Percentiles rank a stretch among this genome's conserved stretches.
Conservation (phyloP, 2,329 filamentous ascomycete species). For the Periconia digitata region DNA sequence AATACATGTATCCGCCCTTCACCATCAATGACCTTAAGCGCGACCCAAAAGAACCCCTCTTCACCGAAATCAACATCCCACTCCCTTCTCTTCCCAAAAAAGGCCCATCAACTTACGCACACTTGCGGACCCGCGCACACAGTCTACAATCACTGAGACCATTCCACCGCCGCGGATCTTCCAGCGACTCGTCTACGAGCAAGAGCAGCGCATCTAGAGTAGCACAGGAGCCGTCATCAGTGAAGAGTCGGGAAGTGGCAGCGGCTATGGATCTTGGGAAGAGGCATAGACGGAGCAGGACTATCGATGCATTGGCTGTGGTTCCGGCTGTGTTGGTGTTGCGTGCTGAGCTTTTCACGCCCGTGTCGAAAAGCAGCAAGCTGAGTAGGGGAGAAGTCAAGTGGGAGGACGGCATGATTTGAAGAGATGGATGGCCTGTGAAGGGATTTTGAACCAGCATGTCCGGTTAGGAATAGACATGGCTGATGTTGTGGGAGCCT, state of each 20-base stretch:
- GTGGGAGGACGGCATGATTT: slow-evolving; percentile 28
- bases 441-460: too few relatives aligned
- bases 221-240: slow-evolving; percentile 16
- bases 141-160: slow-evolving; percentile 27
- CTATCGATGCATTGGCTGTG: slow-evolving; percentile 38
- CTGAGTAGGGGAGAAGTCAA: slow-evolving; percentile 13
- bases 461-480: too few relatives aligned
- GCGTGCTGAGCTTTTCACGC: slow-evolving; percentile 40
- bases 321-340: slow-evolving; percentile 38
- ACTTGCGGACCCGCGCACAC: slow-evolving; percentile 18
- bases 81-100: slow-evolving; percentile 24
- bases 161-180: slow-evolving; percentile 24
- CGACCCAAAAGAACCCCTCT: slow-evolving; percentile 27
- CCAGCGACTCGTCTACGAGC: slow-evolving; percentile 10
- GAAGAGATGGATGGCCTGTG: slow-evolving; percentile 3
- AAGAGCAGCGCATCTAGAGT: neutral
- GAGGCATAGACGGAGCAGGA: slow-evolving; percentile 22
- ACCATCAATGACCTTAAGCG: slow-evolving; percentile 1
- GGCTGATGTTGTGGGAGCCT: too few relatives aligned
- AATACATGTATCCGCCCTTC: neutral
- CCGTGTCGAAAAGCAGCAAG: slow-evolving; percentile 11
- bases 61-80: slow-evolving; percentile 39
- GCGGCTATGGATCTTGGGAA: slow-evolving; percentile 29
- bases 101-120: slow-evolving; percentile 3
- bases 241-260: slow-evolving; percentile 23